These are phyloP conservation scores for Calonectria hongkongensis DNA, from an alignment of 2,329 filamentous ascomycete species.

Conservation along the genomic window DNA sequence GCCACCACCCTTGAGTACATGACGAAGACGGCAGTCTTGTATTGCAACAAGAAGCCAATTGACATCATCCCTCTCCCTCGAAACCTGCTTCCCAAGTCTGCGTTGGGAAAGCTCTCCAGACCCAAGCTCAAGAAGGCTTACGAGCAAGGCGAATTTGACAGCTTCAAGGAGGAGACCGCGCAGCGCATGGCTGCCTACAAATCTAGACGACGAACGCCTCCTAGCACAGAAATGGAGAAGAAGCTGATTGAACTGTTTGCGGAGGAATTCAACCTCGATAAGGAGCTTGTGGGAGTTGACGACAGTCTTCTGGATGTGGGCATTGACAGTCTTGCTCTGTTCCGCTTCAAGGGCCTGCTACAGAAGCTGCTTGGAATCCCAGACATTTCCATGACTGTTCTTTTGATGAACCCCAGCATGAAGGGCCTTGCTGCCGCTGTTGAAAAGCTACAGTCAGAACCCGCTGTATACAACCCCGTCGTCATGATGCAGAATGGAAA, in stretches of 20 bases:
- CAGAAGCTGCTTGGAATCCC: conserved; percentile 14
- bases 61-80: conserved; percentile 3
- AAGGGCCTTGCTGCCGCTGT: neutral
- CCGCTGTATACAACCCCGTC: neutral
- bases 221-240: conserved; percentile 10
- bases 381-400: conserved; percentile 6
- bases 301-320: neutral
- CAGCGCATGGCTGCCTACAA: neutral
- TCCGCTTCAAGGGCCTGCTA: conserved; percentile 3
- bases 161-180: neutral
- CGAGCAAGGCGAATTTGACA: neutral
- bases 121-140: conserved; percentile 10
- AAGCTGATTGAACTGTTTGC: neutral
- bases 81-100: conserved; percentile 1
- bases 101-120: neutral
- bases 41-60: conserved; percentile 5
- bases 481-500: neutral
- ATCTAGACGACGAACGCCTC: neutral
- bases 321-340: conserved; percentile 1
- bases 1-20: conserved; percentile 4
- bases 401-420: conserved; percentile 3
- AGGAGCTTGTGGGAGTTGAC: neutral
- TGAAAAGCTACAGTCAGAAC: conserved; percentile 1
- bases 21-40: neutral
- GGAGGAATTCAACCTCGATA: neutral